phyloP scores from a whole-genome alignment of 2,329 filamentous ascomycete species.

The Pseudopithomyces maydicus region DNA sequence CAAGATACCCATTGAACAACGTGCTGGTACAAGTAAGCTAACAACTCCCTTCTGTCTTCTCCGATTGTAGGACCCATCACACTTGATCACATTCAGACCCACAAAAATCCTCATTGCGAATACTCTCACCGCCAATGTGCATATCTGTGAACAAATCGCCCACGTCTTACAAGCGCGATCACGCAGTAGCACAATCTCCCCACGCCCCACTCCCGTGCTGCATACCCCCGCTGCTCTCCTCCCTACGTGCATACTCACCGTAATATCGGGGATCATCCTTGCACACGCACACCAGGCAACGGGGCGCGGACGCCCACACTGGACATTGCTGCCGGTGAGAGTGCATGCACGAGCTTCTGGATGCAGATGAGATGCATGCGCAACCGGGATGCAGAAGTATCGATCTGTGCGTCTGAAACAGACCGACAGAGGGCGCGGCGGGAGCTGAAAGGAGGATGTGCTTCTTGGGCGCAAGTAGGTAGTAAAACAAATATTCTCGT shows the following conservation, averaged over 20 bases:
- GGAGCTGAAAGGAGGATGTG: not conserved
- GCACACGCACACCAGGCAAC: constrained; percentile 1
- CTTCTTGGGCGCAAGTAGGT: not conserved
- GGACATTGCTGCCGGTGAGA: not conserved
- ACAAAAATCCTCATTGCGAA: not conserved
- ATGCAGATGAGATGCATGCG: not conserved
- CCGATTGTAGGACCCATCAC: not conserved
- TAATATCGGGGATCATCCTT: constrained; percentile 4
- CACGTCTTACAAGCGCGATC: not conserved
- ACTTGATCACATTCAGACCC: not conserved
- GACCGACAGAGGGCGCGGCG: not conserved
- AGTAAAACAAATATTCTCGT: not conserved
- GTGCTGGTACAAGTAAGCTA: not conserved
- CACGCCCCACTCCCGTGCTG: not conserved
- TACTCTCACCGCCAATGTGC: not conserved
- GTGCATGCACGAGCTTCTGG: not conserved
- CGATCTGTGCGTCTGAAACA: constrained; percentile 5
- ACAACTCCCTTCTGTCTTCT: not conserved
- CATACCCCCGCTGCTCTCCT: not conserved
- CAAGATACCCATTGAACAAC: not conserved
- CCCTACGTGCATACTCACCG: constrained; percentile 1
- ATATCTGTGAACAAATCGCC: not conserved
- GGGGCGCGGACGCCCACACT: not conserved
- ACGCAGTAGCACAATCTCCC: constrained; percentile 1
- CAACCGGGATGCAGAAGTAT: not conserved